Conservation (phyloP, 108 stramenopile species). For the Cyclotella atomus region DNA sequence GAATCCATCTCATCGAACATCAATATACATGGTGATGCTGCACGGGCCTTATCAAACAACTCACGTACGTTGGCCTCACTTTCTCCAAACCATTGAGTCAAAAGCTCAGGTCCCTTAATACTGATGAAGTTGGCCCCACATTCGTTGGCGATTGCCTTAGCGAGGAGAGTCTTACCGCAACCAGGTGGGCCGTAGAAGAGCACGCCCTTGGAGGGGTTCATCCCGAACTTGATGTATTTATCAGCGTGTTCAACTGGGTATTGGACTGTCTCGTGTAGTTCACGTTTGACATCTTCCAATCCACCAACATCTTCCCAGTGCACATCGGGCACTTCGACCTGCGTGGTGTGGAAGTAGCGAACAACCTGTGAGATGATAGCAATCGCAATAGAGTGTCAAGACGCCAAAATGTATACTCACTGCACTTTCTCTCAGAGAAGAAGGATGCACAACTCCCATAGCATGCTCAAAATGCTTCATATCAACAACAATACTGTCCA, state of each 20-base stretch:
- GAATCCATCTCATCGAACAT: slow-evolving; percentile 99
- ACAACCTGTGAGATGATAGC: too few relatives aligned
- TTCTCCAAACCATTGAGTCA: slow-evolving; percentile 99
- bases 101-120: slow-evolving; percentile 99
- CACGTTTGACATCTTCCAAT: slow-evolving; percentile 97
- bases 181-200: slow-evolving; percentile 63
- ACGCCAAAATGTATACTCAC: slow-evolving; percentile 58
- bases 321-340: slow-evolving; percentile 91
- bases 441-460: slow-evolving; percentile 87
- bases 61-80: slow-evolving; percentile 99
- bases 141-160: slow-evolving; percentile 99
- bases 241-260: slow-evolving; percentile 98
- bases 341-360: too few relatives aligned
- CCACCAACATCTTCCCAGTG: slow-evolving; percentile 99
- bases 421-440: slow-evolving; percentile 92
- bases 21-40: slow-evolving; percentile 98
- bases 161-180: slow-evolving; percentile 92
- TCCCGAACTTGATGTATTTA: slow-evolving; percentile 96
- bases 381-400: too few relatives aligned
- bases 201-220: slow-evolving; percentile 96
- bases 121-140: slow-evolving; percentile 99
- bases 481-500: slow-evolving; percentile 83
- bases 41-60: slow-evolving; percentile 99
- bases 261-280: slow-evolving; percentile 98
- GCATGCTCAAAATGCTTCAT: slow-evolving; percentile 94